Evolutionary conservation across 768 basidiomycete species (phyloP).

Genomic region (Leccinum uliginosum): DNA sequence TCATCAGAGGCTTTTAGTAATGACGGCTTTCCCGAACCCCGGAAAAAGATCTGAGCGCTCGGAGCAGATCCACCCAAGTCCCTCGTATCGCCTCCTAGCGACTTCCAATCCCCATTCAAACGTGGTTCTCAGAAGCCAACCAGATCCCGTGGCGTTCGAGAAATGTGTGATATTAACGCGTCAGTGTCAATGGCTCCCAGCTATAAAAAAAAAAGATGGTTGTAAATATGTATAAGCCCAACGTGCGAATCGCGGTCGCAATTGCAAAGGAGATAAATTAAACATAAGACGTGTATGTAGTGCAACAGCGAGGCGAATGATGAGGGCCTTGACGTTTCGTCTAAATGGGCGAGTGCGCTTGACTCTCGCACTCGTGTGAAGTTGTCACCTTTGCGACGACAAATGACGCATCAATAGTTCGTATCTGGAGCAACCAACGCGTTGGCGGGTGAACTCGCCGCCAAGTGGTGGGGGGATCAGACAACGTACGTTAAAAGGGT

Average conservation of each 20-base stretch:
- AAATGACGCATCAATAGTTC: conserved; percentile 33
- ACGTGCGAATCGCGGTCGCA: conserved; percentile 3
- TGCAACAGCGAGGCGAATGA: conserved; percentile 11
- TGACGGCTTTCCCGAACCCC: conserved; percentile 2
- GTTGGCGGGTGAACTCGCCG: neutral
- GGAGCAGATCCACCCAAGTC: neutral
- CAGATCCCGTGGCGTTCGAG: neutral
- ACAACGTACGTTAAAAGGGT: conserved; percentile 64
- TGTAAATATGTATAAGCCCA: conserved; percentile 1
- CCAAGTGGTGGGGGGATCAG: conserved; percentile 1
- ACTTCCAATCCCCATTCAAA: conserved; percentile 15
- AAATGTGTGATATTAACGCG: conserved; percentile 4
- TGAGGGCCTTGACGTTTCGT: conserved; percentile 7
- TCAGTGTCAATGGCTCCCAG: conserved; percentile 9
- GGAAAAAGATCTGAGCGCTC: neutral
- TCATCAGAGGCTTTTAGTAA: neutral
- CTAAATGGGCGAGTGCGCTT: conserved; percentile 14
- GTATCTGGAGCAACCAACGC: conserved; percentile 19
- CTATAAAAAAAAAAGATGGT: neutral
- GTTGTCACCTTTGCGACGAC: conserved; percentile 15
- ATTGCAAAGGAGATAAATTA: neutral
- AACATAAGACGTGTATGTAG: neutral
- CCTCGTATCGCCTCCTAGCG: neutral
- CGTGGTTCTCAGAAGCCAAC: neutral
- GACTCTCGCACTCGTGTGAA: neutral